Evolutionary conservation across 2,329 filamentous ascomycete genomes (phyloP).

Genomic region (Trichoderma lentiforme): DNA sequence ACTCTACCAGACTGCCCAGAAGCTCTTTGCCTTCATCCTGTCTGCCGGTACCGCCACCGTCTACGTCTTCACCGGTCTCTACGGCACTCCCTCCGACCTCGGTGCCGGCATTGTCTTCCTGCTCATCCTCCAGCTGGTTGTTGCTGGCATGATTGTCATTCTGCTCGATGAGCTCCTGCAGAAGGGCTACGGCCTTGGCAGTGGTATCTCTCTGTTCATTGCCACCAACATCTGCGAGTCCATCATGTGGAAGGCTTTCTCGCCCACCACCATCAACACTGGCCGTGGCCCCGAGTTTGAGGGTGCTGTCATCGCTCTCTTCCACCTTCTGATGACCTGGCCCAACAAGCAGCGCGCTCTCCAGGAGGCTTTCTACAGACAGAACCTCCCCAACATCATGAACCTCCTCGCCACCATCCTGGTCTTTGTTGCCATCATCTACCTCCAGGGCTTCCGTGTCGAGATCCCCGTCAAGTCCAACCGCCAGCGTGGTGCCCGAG

Average conservation of each 20-base stretch:
- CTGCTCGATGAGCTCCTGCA: slow-evolving; percentile 98
- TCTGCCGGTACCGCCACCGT: slow-evolving; percentile 97
- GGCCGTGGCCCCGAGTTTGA: slow-evolving; percentile 98
- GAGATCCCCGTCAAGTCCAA: slow-evolving; percentile 99
- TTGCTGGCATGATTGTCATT: slow-evolving; percentile 97
- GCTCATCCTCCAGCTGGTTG: slow-evolving; percentile 94
- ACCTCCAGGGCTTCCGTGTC: slow-evolving; percentile 98
- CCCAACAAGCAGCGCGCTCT: slow-evolving; percentile 98
- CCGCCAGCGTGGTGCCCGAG: slow-evolving; percentile 96
- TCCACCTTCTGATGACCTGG: slow-evolving; percentile 98
- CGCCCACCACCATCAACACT: slow-evolving; percentile 98
- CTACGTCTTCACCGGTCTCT: slow-evolving; percentile 96
- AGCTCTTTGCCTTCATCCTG: slow-evolving; percentile 96
- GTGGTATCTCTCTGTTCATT: slow-evolving; percentile 98
- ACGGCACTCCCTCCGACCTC: slow-evolving; percentile 93
- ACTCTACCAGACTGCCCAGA: slow-evolving; percentile 99
- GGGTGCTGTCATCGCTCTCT: slow-evolving; percentile 94
- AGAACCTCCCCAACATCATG: slow-evolving; percentile 99
- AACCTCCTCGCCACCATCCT: slow-evolving; percentile 90
- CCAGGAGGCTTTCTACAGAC: slow-evolving; percentile 97
- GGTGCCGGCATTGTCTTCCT: slow-evolving; percentile 98
- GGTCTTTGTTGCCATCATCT: slow-evolving; percentile 97
- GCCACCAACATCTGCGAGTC: slow-evolving; percentile 99
- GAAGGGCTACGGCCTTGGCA: slow-evolving; percentile 98
- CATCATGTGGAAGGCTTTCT: slow-evolving; percentile 99